Conservation (phyloP, 2,329 filamentous ascomycete genomes). For the Chaetomium sp. region DNA sequence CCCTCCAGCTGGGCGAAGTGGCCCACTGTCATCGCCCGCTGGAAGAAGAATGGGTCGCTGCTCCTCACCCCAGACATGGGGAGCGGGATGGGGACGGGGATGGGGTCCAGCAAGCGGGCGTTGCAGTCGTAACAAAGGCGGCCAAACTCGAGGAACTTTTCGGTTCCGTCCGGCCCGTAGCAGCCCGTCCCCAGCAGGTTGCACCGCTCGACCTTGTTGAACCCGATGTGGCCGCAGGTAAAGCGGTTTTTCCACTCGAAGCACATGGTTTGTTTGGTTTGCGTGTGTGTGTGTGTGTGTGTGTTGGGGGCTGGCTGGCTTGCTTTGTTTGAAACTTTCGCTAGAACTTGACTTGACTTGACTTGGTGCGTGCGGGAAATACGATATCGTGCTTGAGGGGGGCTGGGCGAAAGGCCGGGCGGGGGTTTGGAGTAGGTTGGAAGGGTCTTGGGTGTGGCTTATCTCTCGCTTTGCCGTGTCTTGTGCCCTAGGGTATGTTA, state of each 20-base stretch:
- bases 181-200: conserved; percentile 2
- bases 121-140: conserved; percentile 6
- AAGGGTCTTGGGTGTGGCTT: too few relatives aligned
- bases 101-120: background rate
- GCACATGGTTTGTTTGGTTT: background rate
- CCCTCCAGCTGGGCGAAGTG: too few relatives aligned
- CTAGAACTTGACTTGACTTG: background rate
- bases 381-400: too few relatives aligned
- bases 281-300: background rate
- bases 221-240: conserved; percentile 9
- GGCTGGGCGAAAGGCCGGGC: too few relatives aligned
- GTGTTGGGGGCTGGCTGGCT: background rate
- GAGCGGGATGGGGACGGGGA: background rate
- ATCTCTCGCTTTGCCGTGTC: too few relatives aligned
- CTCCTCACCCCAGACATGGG: too few relatives aligned
- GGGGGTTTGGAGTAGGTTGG: too few relatives aligned
- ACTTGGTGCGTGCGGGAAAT: too few relatives aligned
- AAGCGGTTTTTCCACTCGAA: conserved; percentile 12
- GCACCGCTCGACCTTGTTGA: conserved; percentile 4
- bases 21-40: background rate
- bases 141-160: background rate
- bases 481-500: too few relatives aligned
- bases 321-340: background rate
- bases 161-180: conserved; percentile 7
- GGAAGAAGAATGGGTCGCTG: too few relatives aligned